phyloP scores from a whole-genome alignment of 1,284 basidiomycete genomes.

The Cryptococcus sp. region DNA sequence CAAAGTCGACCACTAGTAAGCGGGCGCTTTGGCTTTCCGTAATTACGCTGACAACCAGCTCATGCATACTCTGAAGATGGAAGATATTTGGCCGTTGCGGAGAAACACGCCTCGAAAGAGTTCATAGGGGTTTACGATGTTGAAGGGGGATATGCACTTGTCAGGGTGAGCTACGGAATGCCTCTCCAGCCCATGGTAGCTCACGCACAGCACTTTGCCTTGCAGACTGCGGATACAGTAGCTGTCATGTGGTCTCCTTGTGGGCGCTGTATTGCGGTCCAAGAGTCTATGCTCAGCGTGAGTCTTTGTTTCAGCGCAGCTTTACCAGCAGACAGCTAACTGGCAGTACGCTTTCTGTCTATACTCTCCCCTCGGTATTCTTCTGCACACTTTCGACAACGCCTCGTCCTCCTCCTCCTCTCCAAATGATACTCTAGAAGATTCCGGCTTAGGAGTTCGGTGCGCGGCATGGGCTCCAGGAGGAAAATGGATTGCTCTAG shows the following conservation, averaged over 20 bases:
- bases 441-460: conserved; percentile 74
- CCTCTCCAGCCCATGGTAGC: neutral
- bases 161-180: conserved; percentile 57
- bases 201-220: conserved; percentile 62
- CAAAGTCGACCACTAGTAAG: conserved; percentile 18
- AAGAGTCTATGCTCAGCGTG: conserved; percentile 76
- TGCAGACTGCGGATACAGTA: conserved; percentile 67
- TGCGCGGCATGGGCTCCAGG: conserved; percentile 73
- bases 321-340: too few species aligned
- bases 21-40: neutral
- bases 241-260: conserved; percentile 75
- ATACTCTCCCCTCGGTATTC: conserved; percentile 63
- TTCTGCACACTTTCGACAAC: conserved; percentile 64
- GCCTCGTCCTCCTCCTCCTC: conserved; percentile 22
- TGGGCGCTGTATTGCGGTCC: conserved; percentile 71
- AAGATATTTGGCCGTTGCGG: conserved; percentile 71
- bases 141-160: conserved; percentile 60
- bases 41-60: conserved; percentile 48
- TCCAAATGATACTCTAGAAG: conserved; percentile 43
- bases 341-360: conserved; percentile 46
- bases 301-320: conserved; percentile 17
- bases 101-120: conserved; percentile 79
- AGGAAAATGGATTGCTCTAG: conserved; percentile 67
- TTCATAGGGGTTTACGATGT: conserved; percentile 75
- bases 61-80: conserved; percentile 72